phyloP scores from a whole-genome alignment of 371 early-diverging fungal genomes.

The Dipsacomyces acuminosporus region DNA sequence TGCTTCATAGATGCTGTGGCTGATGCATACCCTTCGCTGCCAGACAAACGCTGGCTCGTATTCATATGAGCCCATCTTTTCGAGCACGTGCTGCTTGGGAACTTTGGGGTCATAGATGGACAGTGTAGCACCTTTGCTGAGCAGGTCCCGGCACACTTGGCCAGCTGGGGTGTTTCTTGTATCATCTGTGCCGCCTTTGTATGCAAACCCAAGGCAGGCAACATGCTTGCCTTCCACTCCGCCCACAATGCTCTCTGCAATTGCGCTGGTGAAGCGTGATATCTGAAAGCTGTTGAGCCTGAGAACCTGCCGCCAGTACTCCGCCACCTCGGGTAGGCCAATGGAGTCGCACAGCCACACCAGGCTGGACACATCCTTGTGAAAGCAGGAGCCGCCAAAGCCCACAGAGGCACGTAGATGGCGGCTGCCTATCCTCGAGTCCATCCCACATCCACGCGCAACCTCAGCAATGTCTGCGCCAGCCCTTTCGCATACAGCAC shows the following conservation, averaged over 20 bases:
- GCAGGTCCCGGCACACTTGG: constrained; percentile 71
- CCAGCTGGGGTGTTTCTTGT: constrained; percentile 93
- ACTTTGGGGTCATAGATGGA: constrained; percentile 93
- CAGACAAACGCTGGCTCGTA: background rate
- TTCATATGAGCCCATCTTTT: constrained; percentile 1
- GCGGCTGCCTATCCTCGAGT: constrained; percentile 85
- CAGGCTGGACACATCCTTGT: constrained; percentile 92
- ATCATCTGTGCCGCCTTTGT: constrained; percentile 95
- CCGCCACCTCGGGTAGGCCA: constrained; percentile 86
- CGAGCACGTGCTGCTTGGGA: constrained; percentile 64
- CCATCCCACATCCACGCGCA: constrained; percentile 84
- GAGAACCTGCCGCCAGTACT: constrained; percentile 91
- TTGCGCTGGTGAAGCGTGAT: constrained; percentile 70
- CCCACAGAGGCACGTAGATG: constrained; percentile 91
- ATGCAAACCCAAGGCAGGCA: constrained; percentile 89
- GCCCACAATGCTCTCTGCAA: constrained; percentile 63
- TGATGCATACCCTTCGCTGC: constrained; percentile 53
- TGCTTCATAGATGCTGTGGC: constrained; percentile 61
- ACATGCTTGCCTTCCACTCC: constrained; percentile 81
- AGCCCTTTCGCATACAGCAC: constrained; percentile 92
- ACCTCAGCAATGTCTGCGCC: constrained; percentile 95
- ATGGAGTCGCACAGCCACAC: constrained; percentile 81
- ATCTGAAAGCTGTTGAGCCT: constrained; percentile 92
- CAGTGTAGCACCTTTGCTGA: constrained; percentile 75
- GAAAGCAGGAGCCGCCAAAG: constrained; percentile 95